phyloP scores from a whole-genome alignment of 2,329 filamentous ascomycete genomes.

The Xylaria sp. region DNA sequence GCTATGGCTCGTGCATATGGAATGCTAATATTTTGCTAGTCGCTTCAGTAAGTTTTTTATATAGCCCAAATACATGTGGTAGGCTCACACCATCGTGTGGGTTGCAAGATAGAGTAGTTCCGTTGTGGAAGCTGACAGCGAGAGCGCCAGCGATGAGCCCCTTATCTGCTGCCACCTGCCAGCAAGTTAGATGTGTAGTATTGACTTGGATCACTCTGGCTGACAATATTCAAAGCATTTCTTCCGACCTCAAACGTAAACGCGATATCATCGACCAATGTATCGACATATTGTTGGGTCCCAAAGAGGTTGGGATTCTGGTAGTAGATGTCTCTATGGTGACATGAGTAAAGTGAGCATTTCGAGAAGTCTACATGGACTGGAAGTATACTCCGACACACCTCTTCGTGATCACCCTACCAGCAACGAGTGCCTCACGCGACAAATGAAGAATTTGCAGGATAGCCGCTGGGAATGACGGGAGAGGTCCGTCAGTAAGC shows the following conservation, averaged over 20 bases:
- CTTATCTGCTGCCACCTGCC: conserved; percentile 75
- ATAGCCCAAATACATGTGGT: neutral
- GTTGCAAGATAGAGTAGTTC: conserved; percentile 39
- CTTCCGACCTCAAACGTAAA: conserved; percentile 70
- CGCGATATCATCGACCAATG: conserved; percentile 75
- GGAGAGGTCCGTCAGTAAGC: conserved; percentile 6
- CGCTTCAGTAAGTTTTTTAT: conserved; percentile 17
- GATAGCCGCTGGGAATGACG: conserved; percentile 53
- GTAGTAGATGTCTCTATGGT: conserved; percentile 78
- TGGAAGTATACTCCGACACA: conserved; percentile 43
- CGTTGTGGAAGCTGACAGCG: conserved; percentile 43
- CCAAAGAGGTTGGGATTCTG: conserved; percentile 74
- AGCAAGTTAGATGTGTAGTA: neutral
- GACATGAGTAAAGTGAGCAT: neutral
- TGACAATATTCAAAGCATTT: conserved; percentile 72
- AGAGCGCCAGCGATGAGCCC: conserved; percentile 70
- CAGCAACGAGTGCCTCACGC: conserved; percentile 63
- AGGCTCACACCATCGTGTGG: conserved; percentile 40
- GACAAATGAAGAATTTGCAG: conserved; percentile 64
- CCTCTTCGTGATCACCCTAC: conserved; percentile 66
- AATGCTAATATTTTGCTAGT: conserved; percentile 63
- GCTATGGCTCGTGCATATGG: conserved; percentile 59
- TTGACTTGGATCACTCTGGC: conserved; percentile 31
- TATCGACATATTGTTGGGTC: conserved; percentile 71
- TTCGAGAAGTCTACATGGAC: neutral